Percentiles rank a stretch among this genome's conserved stretches.
Conservation (phyloP, 1,139 yeast species). For the Candida glucosophila region DNA sequence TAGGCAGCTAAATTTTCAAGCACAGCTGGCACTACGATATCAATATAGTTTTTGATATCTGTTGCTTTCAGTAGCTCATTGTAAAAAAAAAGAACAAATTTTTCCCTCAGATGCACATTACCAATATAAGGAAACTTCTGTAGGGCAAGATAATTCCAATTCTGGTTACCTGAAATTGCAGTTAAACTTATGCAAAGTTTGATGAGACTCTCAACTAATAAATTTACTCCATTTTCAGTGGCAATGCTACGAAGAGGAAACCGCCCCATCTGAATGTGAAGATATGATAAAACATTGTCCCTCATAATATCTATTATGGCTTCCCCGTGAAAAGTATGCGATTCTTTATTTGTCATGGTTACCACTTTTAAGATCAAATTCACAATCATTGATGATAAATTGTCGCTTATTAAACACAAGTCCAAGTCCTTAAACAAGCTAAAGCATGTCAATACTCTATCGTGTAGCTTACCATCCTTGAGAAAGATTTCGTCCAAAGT, state of each 20-base stretch:
- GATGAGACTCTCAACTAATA: slow-evolving; percentile 19
- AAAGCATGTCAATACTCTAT: slow-evolving; percentile 4
- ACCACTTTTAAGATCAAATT: not conserved
- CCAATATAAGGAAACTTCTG: slow-evolving; percentile 37
- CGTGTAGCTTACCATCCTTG: slow-evolving; percentile 1
- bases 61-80: slow-evolving; percentile 17
- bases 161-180: slow-evolving; percentile 11
- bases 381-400: slow-evolving; percentile 5
- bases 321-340: not conserved
- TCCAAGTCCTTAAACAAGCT: slow-evolving; percentile 3
- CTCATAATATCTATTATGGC: slow-evolving; percentile 3
- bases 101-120: slow-evolving; percentile 27
- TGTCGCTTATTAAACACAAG: slow-evolving; percentile 6
- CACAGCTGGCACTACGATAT: slow-evolving; percentile 14
- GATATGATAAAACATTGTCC: slow-evolving; percentile 6
- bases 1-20: slow-evolving; percentile 18
- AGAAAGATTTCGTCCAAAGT: slow-evolving; percentile 2
- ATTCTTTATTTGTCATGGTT: not conserved
- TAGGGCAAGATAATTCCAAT: slow-evolving; percentile 30
- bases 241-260: slow-evolving; percentile 20
- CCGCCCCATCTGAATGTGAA: slow-evolving; percentile 27
- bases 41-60: slow-evolving; percentile 14
- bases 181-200: slow-evolving; percentile 24
- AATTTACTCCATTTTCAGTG: slow-evolving; percentile 15
- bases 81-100: slow-evolving; percentile 23